Conservation (phyloP, 1,284 basidiomycete species). For the Ustanciosporium gigantosporum region DNA sequence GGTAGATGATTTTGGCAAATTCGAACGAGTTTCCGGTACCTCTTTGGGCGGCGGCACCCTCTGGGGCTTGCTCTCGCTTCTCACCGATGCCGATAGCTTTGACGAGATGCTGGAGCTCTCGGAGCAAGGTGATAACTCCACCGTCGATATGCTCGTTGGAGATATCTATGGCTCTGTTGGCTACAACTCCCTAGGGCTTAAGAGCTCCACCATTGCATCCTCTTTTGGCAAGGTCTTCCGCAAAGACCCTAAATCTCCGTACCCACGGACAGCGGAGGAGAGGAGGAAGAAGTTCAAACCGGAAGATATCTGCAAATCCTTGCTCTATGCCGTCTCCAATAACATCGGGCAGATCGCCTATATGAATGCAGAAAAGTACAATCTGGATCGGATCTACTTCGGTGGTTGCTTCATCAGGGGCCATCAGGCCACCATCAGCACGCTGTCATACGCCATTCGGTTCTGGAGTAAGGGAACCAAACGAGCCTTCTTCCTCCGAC, state of each 20-base stretch:
- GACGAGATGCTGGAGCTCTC: constrained; percentile 97
- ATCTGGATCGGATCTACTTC: constrained; percentile 95
- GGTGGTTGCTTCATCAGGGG: constrained; percentile 98
- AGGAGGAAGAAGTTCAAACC: constrained; percentile 75
- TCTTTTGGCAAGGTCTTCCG: constrained; percentile 99
- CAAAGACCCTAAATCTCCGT: constrained; percentile 64
- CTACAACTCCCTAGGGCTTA: constrained; percentile 70
- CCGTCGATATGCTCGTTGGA: constrained; percentile 97
- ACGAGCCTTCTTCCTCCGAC: constrained; percentile 90
- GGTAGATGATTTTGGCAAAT: constrained; percentile 90
- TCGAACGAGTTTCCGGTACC: constrained; percentile 95
- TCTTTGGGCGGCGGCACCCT: constrained; percentile 98
- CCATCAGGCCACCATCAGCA: constrained; percentile 94
- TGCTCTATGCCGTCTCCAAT: constrained; percentile 95
- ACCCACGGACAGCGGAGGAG: constrained; percentile 26
- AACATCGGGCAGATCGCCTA: constrained; percentile 99
- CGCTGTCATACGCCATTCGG: constrained; percentile 95
- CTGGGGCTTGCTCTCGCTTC: constrained; percentile 90
- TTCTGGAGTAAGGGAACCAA: constrained; percentile 99
- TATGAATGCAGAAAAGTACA: constrained; percentile 99
- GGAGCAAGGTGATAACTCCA: constrained; percentile 87
- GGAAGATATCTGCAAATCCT: constrained; percentile 85
- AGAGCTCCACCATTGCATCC: constrained; percentile 95
- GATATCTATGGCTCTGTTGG: constrained; percentile 93
- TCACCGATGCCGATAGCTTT: constrained; percentile 94